Conservation (phyloP, 495 filamentous ascomycete species). For the Trichoderma asperelloides region DNA sequence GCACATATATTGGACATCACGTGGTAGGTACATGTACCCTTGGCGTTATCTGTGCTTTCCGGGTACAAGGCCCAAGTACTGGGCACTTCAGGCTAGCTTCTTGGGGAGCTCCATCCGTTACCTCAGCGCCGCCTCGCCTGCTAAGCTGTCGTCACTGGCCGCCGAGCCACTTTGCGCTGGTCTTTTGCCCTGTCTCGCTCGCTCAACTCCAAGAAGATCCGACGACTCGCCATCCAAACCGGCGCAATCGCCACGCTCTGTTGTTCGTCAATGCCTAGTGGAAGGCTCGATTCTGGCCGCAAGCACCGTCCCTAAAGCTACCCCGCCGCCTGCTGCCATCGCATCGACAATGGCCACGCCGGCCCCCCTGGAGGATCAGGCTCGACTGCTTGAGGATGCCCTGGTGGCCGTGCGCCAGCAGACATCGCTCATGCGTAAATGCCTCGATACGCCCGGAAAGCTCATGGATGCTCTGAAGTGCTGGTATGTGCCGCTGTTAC, state of each 20-base stretch:
- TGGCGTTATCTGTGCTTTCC: not conserved
- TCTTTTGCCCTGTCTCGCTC: not conserved
- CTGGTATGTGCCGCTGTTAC: constrained; percentile 54
- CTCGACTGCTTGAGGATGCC: constrained; percentile 91
- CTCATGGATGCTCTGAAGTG: constrained; percentile 99
- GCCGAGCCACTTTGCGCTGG: constrained; percentile 4
- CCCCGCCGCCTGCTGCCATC: constrained; percentile 6
- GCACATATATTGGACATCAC: not conserved
- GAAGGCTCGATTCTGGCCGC: not conserved
- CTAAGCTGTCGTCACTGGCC: constrained; percentile 8
- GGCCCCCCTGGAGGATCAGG: constrained; percentile 78
- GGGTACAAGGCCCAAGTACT: not conserved
- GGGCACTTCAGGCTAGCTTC: not conserved
- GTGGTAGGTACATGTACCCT: not conserved
- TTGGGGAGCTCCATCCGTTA: not conserved
- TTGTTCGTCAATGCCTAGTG: constrained; percentile 13
- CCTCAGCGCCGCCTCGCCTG: not conserved
- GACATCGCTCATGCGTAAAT: constrained; percentile 91
- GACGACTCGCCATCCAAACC: not conserved
- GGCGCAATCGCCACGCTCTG: constrained; percentile 21
- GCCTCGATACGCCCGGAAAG: constrained; percentile 93
- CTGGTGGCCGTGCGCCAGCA: constrained; percentile 93
- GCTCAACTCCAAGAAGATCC: not conserved
- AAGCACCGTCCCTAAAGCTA: constrained; percentile 4
- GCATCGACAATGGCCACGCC: constrained; percentile 43